These are phyloP conservation scores for Tetraselmis chui DNA, from an alignment of 139 green algal species.

Conservation along the genomic window DNA sequence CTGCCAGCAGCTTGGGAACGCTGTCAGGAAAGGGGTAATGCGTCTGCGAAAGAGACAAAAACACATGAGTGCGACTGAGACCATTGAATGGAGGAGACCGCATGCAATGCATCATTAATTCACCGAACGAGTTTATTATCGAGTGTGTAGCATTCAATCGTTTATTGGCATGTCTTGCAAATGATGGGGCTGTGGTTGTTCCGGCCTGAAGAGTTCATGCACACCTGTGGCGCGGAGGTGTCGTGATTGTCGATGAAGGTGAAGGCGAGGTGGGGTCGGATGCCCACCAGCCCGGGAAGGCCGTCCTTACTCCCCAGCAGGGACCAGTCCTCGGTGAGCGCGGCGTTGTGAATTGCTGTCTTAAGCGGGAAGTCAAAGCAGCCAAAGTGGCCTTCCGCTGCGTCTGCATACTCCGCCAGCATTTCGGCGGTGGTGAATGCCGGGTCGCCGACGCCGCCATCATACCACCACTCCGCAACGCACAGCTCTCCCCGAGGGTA, in stretches of 20 bases:
- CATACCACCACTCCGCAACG: conserved; percentile 24
- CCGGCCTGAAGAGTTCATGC: too few relatives aligned
- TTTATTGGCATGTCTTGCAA: too few relatives aligned
- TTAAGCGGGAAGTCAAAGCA: conserved; percentile 28
- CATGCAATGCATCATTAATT: too few relatives aligned
- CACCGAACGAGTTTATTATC: too few relatives aligned
- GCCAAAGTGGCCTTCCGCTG: conserved; percentile 4
- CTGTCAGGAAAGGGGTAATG: conserved; percentile 19
- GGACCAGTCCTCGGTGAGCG: conserved; percentile 10
- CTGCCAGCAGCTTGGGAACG: conserved; percentile 10
- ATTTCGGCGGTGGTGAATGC: conserved; percentile 14
- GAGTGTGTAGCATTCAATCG: too few relatives aligned
- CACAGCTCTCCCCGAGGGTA: conserved; percentile 12
- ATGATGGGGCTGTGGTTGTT: too few relatives aligned
- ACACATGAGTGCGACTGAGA: too few relatives aligned
- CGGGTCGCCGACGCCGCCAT: neutral
- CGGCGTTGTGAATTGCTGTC: conserved; percentile 15
- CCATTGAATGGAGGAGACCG: too few relatives aligned
- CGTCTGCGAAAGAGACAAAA: neutral
- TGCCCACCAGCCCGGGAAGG: conserved; percentile 20
- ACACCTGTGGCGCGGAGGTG: conserved; percentile 16
- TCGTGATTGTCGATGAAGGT: conserved; percentile 39
- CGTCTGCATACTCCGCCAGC: conserved; percentile 18
- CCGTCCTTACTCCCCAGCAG: conserved; percentile 21
- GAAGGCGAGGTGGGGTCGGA: conserved; percentile 18